phyloP scores from a whole-genome alignment of 75 land plant genomes.

The Pinus tabuliformis region DNA sequence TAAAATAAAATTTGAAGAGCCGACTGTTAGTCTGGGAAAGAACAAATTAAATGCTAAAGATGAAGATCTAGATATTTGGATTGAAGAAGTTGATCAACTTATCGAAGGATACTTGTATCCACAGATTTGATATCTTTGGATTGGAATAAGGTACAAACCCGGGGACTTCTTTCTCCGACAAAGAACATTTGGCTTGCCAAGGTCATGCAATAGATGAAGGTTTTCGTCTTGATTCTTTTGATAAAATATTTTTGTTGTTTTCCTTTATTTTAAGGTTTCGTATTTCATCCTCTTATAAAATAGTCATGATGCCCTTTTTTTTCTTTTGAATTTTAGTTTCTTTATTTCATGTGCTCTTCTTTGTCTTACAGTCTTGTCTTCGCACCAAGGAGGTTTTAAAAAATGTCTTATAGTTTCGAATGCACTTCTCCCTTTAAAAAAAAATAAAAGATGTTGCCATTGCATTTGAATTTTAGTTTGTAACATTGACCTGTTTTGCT shows the following conservation, averaged over 20 bases:
- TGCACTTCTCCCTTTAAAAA: background rate
- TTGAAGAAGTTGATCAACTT: slow-evolving; percentile 45
- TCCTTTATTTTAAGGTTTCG: background rate
- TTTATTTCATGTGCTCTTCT: background rate
- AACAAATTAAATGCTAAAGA: background rate
- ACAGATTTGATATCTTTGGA: slow-evolving; percentile 50
- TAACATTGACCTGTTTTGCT: background rate
- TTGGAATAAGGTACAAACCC: slow-evolving; percentile 73
- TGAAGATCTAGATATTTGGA: slow-evolving; percentile 21
- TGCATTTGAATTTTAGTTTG: background rate
- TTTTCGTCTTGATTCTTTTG: background rate
- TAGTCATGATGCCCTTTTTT: too few relatives aligned
- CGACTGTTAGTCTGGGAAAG: background rate
- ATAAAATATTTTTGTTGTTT: background rate
- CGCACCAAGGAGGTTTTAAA: too few relatives aligned
- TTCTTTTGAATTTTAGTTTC: background rate
- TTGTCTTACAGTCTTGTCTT: background rate
- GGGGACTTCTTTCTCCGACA: slow-evolving; percentile 60
- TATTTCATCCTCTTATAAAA: background rate
- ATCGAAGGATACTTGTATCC: slow-evolving; percentile 56
- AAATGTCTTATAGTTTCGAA: too few relatives aligned
- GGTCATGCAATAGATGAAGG: slow-evolving; percentile 91
- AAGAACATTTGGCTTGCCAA: slow-evolving; percentile 75
- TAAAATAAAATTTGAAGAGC: too few relatives aligned
- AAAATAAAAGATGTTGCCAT: background rate